Evolutionary conservation across 1,284 basidiomycete species (phyloP), one percentile per base, ranked within the genome.

Genomic region (Cutaneotrichosporon curvatum): DNA sequence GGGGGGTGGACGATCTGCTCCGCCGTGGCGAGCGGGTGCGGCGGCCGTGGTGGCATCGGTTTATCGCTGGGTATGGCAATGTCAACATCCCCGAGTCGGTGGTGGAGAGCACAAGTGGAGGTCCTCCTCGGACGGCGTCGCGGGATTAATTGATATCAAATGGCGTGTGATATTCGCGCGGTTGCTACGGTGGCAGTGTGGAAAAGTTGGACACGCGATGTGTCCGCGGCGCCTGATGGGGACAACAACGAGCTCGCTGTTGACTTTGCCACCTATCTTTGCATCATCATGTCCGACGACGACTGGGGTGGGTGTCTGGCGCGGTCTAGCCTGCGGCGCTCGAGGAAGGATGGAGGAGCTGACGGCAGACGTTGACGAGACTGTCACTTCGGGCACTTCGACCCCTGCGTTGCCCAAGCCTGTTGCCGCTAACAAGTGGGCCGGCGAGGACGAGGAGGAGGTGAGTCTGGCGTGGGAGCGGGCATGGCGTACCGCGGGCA

Each of bases 381-480:
- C 25, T 28, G 63, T 74, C 34, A 60, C 68, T 31, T 60, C 58
- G 37, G 66, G 72, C 19, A 59, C 74, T n/a, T 60, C 68, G 22
- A 71, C 77, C 38, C 69, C 78, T 12, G 59, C 63, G 30, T 39
- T 55, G 70, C 70, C 74, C 25, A 65, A 68, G 37, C 74, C 75
- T 30, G 73, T 76, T 40, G 74, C 73, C 21, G 71, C 72, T 51
- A 79, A 76, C 66, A 79, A 73, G 60, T 86, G 84, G 72, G 85
- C 82, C 52, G 89, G 85, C 43, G 89, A 94, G 70, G 89, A 94
- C 62, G 85, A 87, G 61, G 87, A 89, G 3, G 83, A 83, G 30
- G 60, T 58, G 1, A 80, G 81, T 42, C 78, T 76, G 18, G 21
- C n/a, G 15, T 25, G 9, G 14, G 28, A 9, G 28, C 8, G 9